Conservation (phyloP, 2,329 filamentous ascomycete genomes). For the Exophiala bonariae region DNA sequence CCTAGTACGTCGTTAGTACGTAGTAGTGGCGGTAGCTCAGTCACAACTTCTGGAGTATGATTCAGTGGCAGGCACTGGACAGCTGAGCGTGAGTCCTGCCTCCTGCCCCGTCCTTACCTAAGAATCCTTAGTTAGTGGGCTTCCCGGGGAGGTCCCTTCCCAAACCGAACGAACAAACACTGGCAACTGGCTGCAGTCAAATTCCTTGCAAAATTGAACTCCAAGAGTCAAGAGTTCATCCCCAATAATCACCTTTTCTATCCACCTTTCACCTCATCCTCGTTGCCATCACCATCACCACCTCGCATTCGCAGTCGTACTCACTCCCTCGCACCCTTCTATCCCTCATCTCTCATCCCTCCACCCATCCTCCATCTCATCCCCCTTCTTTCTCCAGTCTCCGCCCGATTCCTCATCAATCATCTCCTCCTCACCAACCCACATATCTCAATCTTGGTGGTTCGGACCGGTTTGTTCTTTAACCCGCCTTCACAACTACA, state of each 20-base stretch:
- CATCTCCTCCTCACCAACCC: conserved; percentile 3
- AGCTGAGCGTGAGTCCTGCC: too few relatives aligned
- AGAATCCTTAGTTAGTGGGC: too few relatives aligned
- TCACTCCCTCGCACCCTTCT: conserved; percentile 1
- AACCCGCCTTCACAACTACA: background rate
- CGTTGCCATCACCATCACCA: background rate
- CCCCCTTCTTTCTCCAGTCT: conserved; percentile 27
- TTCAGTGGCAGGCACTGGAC: too few relatives aligned
- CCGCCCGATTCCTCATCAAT: conserved; percentile 15
- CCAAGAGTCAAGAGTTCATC: too few relatives aligned
- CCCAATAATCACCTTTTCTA: conserved; percentile 8
- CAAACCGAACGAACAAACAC: too few relatives aligned
- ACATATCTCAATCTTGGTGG: background rate
- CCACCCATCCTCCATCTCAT: conserved; percentile 18
- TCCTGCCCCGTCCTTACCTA: too few relatives aligned
- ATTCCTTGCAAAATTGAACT: too few relatives aligned
- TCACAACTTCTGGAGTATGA: too few relatives aligned
- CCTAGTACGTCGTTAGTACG: too few relatives aligned
- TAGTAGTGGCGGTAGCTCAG: too few relatives aligned
- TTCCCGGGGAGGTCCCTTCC: too few relatives aligned
- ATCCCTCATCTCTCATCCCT: conserved; percentile 5
- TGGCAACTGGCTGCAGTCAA: too few relatives aligned
- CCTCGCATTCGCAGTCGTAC: conserved; percentile 12
- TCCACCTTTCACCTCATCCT: conserved; percentile 6
- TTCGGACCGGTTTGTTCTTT: conserved; percentile 1